Percentiles rank a stretch among this genome's conserved stretches.
Conservation (phyloP, 306 rosid genomes). For the Spatholobus suberectus region DNA sequence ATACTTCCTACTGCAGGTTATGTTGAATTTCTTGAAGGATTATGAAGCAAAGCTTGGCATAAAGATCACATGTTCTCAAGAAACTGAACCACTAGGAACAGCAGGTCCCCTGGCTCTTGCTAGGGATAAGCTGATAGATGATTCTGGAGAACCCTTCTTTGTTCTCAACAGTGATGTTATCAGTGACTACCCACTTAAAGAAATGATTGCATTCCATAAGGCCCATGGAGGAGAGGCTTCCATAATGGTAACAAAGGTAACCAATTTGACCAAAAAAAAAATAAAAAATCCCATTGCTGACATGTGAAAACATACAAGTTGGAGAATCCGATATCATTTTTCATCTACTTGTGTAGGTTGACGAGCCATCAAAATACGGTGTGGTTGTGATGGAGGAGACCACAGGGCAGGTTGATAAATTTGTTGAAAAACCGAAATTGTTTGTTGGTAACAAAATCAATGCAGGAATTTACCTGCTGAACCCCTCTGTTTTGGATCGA, state of each 20-base stretch:
- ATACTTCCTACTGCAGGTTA: slow-evolving; percentile 65
- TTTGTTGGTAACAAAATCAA: slow-evolving; percentile 99
- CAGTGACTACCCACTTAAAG: slow-evolving; percentile 91
- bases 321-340: slow-evolving; percentile 27
- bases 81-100: slow-evolving; percentile 98
- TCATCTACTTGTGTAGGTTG: slow-evolving; percentile 71
- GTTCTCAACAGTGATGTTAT: slow-evolving; percentile 99
- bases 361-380: slow-evolving; percentile 98
- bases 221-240: slow-evolving; percentile 99
- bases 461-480: slow-evolving; percentile 93
- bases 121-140: slow-evolving; percentile 87
- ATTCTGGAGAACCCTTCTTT: slow-evolving; percentile 90
- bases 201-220: slow-evolving; percentile 92
- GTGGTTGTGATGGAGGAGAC: slow-evolving; percentile 93
- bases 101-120: slow-evolving; percentile 99
- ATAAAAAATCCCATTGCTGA: not conserved
- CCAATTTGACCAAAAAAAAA: not conserved
- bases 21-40: slow-evolving; percentile 96
- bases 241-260: slow-evolving; percentile 98
- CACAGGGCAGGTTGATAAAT: slow-evolving; percentile 90
- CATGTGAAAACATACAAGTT: not conserved
- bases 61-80: slow-evolving; percentile 98
- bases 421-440: slow-evolving; percentile 95
- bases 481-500: slow-evolving; percentile 88
- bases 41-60: slow-evolving; percentile 89